phyloP scores from a whole-genome alignment of 192 early-diverging fungal genomes.

The Geranomyces michiganensis region DNA sequence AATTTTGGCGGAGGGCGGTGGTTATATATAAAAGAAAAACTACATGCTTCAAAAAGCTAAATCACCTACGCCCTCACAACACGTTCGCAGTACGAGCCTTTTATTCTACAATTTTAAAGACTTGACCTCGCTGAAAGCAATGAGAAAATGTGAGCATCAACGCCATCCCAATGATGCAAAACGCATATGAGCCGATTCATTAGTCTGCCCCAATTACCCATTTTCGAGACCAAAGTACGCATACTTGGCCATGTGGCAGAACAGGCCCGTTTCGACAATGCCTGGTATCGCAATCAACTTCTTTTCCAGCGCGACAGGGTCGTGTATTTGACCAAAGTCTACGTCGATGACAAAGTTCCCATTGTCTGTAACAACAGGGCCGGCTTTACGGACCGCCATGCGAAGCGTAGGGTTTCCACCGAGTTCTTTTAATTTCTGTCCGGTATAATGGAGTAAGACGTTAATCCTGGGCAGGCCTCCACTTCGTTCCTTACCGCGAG shows the following conservation, averaged over 20 bases:
- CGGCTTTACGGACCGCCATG: slow-evolving; percentile 87
- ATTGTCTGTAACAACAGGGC: slow-evolving; percentile 92
- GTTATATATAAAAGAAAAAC: too few relatives aligned
- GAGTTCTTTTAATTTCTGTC: slow-evolving; percentile 42
- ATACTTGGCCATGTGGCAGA: slow-evolving; percentile 79
- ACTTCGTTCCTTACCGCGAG: slow-evolving; percentile 6
- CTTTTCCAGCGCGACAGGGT: slow-evolving; percentile 58
- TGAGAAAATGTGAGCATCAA: neutral
- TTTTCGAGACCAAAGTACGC: slow-evolving; percentile 87
- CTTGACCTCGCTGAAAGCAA: neutral
- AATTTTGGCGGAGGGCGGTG: too few relatives aligned
- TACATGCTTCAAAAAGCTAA: too few relatives aligned
- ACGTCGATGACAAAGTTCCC: slow-evolving; percentile 92
- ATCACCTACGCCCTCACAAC: too few relatives aligned
- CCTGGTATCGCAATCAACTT: slow-evolving; percentile 77
- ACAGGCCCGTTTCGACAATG: slow-evolving; percentile 91
- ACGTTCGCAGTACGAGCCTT: too few relatives aligned
- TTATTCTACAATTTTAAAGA: neutral
- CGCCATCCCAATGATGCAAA: neutral
- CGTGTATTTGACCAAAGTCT: slow-evolving; percentile 73
- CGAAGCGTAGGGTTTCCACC: slow-evolving; percentile 67
- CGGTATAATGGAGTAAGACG: neutral
- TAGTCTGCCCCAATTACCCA: too few relatives aligned
- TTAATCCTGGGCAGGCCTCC: neutral
- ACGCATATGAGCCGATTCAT: too few relatives aligned